These are phyloP conservation scores for Podosphaera leucotricha DNA, from an alignment of 2,329 filamentous ascomycete species.

Conservation along the genomic window DNA sequence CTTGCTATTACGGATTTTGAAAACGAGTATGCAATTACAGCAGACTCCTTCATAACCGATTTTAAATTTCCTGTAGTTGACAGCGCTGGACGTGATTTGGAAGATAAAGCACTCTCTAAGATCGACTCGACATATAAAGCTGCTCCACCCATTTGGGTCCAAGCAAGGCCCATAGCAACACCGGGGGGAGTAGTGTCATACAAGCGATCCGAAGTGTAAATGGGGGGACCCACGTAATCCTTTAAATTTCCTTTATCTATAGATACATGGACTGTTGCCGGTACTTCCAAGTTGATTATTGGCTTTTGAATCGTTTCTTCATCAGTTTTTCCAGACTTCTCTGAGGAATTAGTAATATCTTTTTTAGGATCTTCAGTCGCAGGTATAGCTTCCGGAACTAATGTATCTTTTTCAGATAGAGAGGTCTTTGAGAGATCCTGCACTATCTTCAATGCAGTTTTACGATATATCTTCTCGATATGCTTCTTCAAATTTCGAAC, in stretches of 20 bases:
- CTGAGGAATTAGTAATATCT: too few species aligned
- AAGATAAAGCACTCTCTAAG: conserved; percentile 56
- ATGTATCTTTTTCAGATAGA: background rate
- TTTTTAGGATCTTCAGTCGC: too few species aligned
- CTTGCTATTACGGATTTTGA: conserved; percentile 61
- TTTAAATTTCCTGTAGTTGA: conserved; percentile 91
- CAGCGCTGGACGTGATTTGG: conserved; percentile 51
- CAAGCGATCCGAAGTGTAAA: conserved; percentile 85
- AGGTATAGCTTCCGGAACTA: too few species aligned
- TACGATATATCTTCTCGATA: conserved; percentile 79
- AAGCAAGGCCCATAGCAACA: conserved; percentile 92
- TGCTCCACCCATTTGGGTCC: conserved; percentile 91
- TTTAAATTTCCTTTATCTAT: conserved; percentile 81
- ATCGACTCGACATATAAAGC: conserved; percentile 97
- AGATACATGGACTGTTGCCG: conserved; percentile 61
- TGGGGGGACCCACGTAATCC: conserved; percentile 86
- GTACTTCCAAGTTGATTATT: conserved; percentile 56
- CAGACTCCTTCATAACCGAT: conserved; percentile 59
- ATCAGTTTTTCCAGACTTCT: conserved; percentile 25
- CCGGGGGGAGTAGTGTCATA: conserved; percentile 86
- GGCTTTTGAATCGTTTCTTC: conserved; percentile 40
- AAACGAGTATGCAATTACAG: conserved; percentile 17
- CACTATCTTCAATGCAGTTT: conserved; percentile 74
- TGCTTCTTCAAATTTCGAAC: conserved; percentile 93
- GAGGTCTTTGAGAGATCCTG: conserved; percentile 16